Percentiles rank a stretch among this genome's conserved stretches.
Evolutionary conservation across 371 early-diverging fungal species (phyloP).

Genomic region (Mortierella sp.): DNA sequence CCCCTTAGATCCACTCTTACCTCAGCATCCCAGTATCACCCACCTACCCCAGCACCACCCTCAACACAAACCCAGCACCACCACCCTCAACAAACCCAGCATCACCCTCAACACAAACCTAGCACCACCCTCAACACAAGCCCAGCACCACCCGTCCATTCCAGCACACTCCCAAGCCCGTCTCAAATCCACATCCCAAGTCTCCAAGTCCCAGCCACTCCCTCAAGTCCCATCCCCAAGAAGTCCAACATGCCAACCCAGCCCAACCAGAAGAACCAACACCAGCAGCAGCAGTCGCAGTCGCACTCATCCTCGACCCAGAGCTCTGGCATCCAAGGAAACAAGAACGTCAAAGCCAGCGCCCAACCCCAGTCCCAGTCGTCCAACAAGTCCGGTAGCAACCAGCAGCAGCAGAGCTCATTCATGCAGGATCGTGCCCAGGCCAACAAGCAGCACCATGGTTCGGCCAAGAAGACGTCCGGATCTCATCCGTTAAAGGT

Average conservation of each 20-base stretch:
- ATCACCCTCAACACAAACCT: too few relatives aligned
- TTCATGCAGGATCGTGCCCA: neutral
- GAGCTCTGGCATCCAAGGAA: too few relatives aligned
- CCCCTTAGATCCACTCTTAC: too few relatives aligned
- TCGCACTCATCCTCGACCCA: neutral
- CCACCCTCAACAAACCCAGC: too few relatives aligned
- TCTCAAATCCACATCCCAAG: neutral
- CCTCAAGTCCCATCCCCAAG: neutral
- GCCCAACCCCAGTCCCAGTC: neutral
- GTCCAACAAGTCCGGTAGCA: neutral
- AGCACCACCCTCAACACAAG: too few relatives aligned
- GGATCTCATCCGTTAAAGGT: constrained; percentile 52
- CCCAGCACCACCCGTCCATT: neutral
- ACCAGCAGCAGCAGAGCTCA: constrained; percentile 15
- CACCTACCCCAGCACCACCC: too few relatives aligned
- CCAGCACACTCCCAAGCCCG: neutral
- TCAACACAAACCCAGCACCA: too few relatives aligned
- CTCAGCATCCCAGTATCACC: too few relatives aligned
- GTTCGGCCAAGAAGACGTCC: constrained; percentile 25
- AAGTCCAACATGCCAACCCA: constrained; percentile 3
- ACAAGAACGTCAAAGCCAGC: neutral
- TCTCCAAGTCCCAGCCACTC: neutral
- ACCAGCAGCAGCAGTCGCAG: neutral
- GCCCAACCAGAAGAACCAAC: constrained; percentile 8
- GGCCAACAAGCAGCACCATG: constrained; percentile 35